phyloP scores from a whole-genome alignment of 2,329 filamentous ascomycete species.

The Aspergillus oerlinghausenensis region DNA sequence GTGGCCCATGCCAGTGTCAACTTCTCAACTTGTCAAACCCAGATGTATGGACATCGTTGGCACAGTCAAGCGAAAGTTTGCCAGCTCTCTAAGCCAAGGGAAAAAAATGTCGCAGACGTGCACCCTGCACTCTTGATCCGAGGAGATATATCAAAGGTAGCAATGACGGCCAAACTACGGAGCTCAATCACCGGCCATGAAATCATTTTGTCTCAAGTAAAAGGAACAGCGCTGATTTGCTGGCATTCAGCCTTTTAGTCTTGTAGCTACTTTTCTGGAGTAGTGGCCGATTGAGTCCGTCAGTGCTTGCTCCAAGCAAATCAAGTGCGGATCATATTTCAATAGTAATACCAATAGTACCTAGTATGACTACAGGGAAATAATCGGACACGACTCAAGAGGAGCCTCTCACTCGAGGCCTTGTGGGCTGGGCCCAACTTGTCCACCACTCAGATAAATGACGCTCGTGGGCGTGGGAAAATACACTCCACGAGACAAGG shows the following conservation, averaged over 20 bases:
- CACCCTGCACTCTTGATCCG: background rate
- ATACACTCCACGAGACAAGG: slow-evolving; percentile 12
- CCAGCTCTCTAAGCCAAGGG: background rate
- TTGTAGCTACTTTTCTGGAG: background rate
- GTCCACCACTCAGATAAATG: slow-evolving; percentile 16
- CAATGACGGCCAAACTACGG: background rate
- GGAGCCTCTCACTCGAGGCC: background rate
- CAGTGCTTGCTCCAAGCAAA: background rate
- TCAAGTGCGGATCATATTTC: background rate
- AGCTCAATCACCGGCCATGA: slow-evolving; percentile 1
- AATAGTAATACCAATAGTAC: background rate
- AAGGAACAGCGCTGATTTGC: background rate
- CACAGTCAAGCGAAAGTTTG: slow-evolving; percentile 2
- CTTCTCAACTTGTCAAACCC: slow-evolving; percentile 4
- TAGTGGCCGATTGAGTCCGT: background rate
- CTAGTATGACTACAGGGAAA: background rate
- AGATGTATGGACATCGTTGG: slow-evolving; percentile 5
- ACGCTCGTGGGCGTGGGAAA: slow-evolving; percentile 11
- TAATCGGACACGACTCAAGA: background rate
- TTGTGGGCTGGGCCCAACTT: background rate
- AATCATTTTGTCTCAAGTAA: background rate
- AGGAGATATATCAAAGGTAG: background rate
- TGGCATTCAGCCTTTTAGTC: background rate
- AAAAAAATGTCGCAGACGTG: slow-evolving; percentile 7
- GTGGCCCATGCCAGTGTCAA: background rate